Percentiles rank a stretch among this genome's conserved stretches.
phyloP scores from a whole-genome alignment of 169 alveolate species.

The Theileria parva region DNA sequence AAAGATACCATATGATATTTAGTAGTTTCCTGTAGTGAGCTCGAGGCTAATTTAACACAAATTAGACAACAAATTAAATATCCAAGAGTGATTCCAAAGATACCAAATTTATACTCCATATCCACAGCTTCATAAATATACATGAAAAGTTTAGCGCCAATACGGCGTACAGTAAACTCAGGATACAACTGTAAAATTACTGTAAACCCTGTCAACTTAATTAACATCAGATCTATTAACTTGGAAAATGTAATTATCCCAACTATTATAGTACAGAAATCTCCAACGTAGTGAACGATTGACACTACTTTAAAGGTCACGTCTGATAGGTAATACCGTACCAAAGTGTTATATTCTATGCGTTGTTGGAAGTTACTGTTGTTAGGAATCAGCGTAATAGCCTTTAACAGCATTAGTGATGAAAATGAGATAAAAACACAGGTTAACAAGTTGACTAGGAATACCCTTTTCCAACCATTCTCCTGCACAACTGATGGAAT shows the following conservation, averaged over 20 bases:
- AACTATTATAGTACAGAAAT: conserved; percentile 62
- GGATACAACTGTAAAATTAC: conserved; percentile 72
- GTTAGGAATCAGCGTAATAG: conserved; percentile 78
- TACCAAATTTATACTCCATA: conserved; percentile 38
- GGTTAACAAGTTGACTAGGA: conserved; percentile 64
- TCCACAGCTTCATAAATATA: conserved; percentile 36
- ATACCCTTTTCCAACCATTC: conserved; percentile 73
- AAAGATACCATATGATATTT: conserved; percentile 71
- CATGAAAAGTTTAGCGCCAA: conserved; percentile 25
- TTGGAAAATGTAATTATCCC: conserved; percentile 73
- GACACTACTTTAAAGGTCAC: conserved; percentile 68
- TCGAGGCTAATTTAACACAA: conserved; percentile 64
- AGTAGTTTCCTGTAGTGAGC: conserved; percentile 76
- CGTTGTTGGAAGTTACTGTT: conserved; percentile 75
- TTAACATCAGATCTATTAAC: conserved; percentile 71
- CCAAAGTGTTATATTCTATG: conserved; percentile 76
- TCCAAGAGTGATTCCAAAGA: conserved; percentile 71
- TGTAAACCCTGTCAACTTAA: conserved; percentile 69
- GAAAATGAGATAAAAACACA: conserved; percentile 68
- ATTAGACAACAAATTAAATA: conserved; percentile 70
- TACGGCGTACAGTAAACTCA: conserved; percentile 27
- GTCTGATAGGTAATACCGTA: conserved; percentile 72
- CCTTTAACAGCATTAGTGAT: conserved; percentile 74
- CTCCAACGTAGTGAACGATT: conserved; percentile 69
- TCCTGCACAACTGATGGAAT: conserved; percentile 72